Evolutionary conservation across 108 stramenopile species (phyloP).

Genomic region (Cyclotella cryptica): DNA sequence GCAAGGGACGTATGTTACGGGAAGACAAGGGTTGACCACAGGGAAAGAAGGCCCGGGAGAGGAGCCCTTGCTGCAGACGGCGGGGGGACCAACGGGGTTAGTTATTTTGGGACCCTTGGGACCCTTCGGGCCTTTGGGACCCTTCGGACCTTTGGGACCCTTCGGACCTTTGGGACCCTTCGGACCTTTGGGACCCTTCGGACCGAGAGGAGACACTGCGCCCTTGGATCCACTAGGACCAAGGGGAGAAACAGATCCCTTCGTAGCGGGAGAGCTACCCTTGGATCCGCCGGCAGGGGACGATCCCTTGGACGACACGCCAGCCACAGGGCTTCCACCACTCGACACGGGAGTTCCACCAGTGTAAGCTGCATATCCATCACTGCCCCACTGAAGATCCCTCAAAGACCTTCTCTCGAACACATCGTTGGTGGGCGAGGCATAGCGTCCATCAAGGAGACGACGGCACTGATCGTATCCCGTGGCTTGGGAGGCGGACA

Average conservation of each 20-base stretch:
- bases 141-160: not conserved
- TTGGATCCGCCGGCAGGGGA: constrained; percentile 1
- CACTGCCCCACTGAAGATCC: constrained; percentile 11
- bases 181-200: no score
- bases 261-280: not conserved
- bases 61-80: constrained; percentile 1
- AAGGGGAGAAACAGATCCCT: no score
- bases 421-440: constrained; percentile 18
- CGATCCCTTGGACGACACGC: not conserved
- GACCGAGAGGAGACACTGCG: no score
- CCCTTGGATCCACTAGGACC: constrained; percentile 7
- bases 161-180: constrained; percentile 19
- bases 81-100: not conserved
- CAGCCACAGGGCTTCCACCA: not conserved
- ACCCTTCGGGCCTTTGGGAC: constrained; percentile 15
- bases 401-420: constrained; percentile 6
- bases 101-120: not conserved
- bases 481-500: constrained; percentile 13
- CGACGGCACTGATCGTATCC: constrained; percentile 15
- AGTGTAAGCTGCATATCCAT: not conserved
- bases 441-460: constrained; percentile 16
- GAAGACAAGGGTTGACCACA: constrained; percentile 2
- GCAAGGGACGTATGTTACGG: constrained; percentile 2
- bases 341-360: not conserved
- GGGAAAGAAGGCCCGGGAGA: not conserved